These are phyloP conservation scores for Mortierella sp. DNA, from an alignment of 371 early-diverging fungal species.

Conservation along the genomic window DNA sequence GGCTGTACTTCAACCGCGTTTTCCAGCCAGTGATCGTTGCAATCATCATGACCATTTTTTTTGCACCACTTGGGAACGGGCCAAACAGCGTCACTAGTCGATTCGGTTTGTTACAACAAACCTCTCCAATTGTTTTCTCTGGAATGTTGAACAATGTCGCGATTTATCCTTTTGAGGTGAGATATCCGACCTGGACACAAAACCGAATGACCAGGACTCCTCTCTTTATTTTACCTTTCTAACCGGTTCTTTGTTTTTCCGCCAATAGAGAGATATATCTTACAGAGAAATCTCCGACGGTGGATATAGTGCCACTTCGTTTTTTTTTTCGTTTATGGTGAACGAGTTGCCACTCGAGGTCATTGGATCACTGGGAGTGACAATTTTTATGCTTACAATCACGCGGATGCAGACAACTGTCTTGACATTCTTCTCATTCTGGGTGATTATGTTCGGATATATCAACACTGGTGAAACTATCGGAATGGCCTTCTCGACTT, in stretches of 20 bases:
- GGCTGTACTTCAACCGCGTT: conserved; percentile 39
- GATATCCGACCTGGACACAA: not conserved
- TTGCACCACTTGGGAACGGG: conserved; percentile 31
- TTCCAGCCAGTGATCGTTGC: conserved; percentile 26
- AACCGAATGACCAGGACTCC: no score
- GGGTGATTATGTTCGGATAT: conserved; percentile 51
- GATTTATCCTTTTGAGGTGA: conserved; percentile 49
- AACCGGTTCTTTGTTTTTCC: no score
- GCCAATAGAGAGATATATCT: conserved; percentile 39
- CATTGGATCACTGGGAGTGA: conserved; percentile 35
- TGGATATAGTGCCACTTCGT: conserved; percentile 40
- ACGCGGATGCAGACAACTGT: conserved; percentile 33
- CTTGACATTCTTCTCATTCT: conserved; percentile 45
- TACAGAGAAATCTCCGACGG: conserved; percentile 50
- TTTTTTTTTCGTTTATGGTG: conserved; percentile 40
- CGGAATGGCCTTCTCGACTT: conserved; percentile 41
- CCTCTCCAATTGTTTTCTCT: conserved; percentile 38
- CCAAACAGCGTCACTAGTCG: conserved; percentile 31
- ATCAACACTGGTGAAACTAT: conserved; percentile 51
- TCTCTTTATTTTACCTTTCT: not conserved
- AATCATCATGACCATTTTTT: conserved; percentile 38
- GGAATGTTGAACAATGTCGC: conserved; percentile 53
- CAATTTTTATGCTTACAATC: conserved; percentile 42
- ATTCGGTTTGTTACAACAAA: conserved; percentile 45
- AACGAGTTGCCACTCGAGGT: conserved; percentile 43